Conservation (phyloP, 2,329 filamentous ascomycete genomes). For the Ophiostoma ulmi region DNA sequence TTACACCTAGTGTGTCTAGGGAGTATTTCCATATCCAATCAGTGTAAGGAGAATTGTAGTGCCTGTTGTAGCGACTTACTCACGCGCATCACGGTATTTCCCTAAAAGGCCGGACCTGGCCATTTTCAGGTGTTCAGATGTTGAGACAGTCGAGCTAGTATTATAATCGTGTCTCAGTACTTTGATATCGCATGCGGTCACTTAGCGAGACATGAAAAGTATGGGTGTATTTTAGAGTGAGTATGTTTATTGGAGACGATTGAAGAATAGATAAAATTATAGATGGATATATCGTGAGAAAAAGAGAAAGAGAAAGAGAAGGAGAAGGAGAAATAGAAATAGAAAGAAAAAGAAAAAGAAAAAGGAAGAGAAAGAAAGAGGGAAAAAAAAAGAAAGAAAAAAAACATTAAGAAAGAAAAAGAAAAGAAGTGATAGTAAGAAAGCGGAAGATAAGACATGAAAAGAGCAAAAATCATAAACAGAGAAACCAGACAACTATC, state of each 20-base stretch:
- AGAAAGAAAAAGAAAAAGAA: not conserved
- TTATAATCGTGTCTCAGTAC: not conserved
- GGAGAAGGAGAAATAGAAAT: not conserved
- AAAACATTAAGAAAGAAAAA: not conserved
- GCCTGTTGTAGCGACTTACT: not conserved
- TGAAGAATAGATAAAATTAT: not conserved
- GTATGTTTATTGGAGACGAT: not conserved
- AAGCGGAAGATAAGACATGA: not conserved
- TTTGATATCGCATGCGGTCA: constrained; percentile 1
- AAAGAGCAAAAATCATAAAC: not conserved
- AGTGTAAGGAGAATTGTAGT: not conserved
- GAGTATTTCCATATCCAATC: constrained; percentile 3
- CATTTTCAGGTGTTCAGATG: not conserved
- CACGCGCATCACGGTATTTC: not conserved
- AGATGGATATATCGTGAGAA: not conserved
- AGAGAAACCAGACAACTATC: not conserved
- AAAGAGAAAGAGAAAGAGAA: not conserved
- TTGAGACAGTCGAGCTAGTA: not conserved
- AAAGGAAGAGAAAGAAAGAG: too few relatives aligned
- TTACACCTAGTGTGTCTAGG: not conserved
- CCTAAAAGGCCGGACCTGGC: not conserved
- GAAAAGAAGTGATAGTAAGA: not conserved
- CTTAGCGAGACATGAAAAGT: not conserved
- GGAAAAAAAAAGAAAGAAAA: too few relatives aligned
- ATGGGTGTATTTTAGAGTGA: not conserved